Base-by-base conservation (phyloP, 2,329 filamentous ascomycete species). In the Rosellinia necatrix region DNA sequence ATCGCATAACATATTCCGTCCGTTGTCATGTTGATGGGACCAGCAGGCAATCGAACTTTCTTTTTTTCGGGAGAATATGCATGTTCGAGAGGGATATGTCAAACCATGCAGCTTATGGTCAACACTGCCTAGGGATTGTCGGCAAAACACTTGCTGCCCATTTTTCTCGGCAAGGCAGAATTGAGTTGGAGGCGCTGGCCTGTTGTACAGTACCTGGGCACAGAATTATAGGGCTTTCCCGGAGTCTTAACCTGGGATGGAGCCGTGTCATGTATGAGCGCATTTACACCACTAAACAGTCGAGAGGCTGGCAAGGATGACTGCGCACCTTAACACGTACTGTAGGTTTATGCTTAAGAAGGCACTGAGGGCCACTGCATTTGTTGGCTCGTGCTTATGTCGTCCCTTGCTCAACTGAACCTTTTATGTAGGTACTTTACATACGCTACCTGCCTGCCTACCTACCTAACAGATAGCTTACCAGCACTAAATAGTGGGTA, bases 211-310 rank as follows among this genome's bases (percentile, higher is more conserved):
- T 30, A 7, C 10, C 24, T 15, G 25, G 30, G 30, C n/a, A n/a
- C n/a, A n/a, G 13, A 30, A 37, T 13, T 46, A 52, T 42, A 53
- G 34, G 42, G 34, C 50, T 55, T 35, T 29, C 50, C 24, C 42
- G 37, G 12, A 29, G 19, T 53, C 47, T 21, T 17, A 38, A n/a
- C n/a, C n/a, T n/a, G n/a, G n/a, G n/a, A n/a, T n/a, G n/a, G n/a
- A n/a, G n/a, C n/a, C n/a, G n/a, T n/a, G n/a, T n/a, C n/a, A n/a
- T 42, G 19, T 3, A 42, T 13, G 21, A n/a, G 7, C 57, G 53
- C 44, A 59, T 46, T 47, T 47, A 10, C 32, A 56, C 57, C 53
- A 59, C 38, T 56, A 19, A 53, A 25, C 13, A 38, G 37, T 30
- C n/a, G 22, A 42, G 43, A 24, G n/a, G 19, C 19, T 10, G 29